Evolutionary conservation across 371 early-diverging fungal genomes (phyloP), one percentile per base, ranked within the genome.

Genomic region (Syncephalis plumigaleata): DNA sequence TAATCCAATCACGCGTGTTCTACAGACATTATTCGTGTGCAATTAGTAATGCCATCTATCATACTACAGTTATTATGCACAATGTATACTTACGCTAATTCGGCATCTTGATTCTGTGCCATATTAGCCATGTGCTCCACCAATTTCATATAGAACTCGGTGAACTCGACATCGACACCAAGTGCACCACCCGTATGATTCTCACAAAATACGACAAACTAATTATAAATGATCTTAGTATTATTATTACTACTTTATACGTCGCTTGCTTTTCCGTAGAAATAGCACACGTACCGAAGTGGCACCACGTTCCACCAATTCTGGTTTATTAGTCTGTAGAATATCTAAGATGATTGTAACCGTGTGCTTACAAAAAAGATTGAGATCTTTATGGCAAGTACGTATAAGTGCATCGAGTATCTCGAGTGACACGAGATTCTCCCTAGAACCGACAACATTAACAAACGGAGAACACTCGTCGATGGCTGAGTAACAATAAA

Each of bases 281-380:
- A 23, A n/a, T 17, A 23, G 15, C 4, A 43, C 21, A 45, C 46
- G 18, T 53, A 58, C 58, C 24, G 45, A 39, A 4, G 50, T 42
- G 24, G 59, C 27, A 38, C 55, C 59, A 17, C 51, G 42, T 39
- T 49, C 44, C 2, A 46, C 31, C 9, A 62, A 54, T 45, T 61
- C 60, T 1, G 61, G 48, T 37, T 57, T 55, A 45, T 58, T 58
- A 36, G 55, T 55, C 22, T 56, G 42, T 38, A 67, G 56, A 25
- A 76, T 69, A 13, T 69, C 70, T 23, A 73, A 59, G 31, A 79
- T 59, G 36, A 82, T 75, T 15, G 67, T 62, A 17, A 82, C 65
- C 37, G 77, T 60, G 46, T 73, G 70, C 58, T 80, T 81, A n/a
- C 85, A 79, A 56, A 91, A 85, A 42, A 88, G 62, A 57, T 79